Percentiles rank a stretch among this genome's conserved stretches.
Evolutionary conservation across 2,329 filamentous ascomycete genomes (phyloP).

Genomic region (Penicillium aurantiogriseum): DNA sequence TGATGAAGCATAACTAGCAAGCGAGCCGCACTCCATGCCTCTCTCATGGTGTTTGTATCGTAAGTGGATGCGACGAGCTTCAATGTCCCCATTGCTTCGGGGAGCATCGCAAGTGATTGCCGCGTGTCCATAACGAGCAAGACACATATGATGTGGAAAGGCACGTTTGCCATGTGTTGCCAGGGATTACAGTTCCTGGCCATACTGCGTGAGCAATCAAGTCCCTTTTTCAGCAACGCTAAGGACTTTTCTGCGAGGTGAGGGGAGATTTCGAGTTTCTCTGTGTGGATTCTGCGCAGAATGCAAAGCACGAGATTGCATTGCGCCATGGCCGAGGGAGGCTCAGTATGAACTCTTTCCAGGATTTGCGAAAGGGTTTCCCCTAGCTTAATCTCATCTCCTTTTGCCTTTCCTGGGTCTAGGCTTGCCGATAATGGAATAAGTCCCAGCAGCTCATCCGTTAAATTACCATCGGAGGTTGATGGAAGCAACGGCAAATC

Average conservation of each 20-base stretch:
- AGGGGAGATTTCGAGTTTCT: conserved; percentile 46
- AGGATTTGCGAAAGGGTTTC: conserved; percentile 42
- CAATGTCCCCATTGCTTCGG: conserved; percentile 51
- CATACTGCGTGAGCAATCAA: conserved; percentile 49
- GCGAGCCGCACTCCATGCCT: conserved; percentile 53
- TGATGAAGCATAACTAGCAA: conserved; percentile 54
- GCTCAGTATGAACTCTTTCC: conserved; percentile 38
- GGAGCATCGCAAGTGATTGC: conserved; percentile 48
- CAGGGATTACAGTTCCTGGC: conserved; percentile 49
- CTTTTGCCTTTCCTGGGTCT: conserved; percentile 48
- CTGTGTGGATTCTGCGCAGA: conserved; percentile 52
- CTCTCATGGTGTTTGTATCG: conserved; percentile 48
- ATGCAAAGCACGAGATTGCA: conserved; percentile 56
- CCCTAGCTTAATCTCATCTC: conserved; percentile 45
- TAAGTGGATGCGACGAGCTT: conserved; percentile 44
- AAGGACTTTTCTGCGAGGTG: conserved; percentile 48
- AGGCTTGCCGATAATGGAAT: conserved; percentile 53
- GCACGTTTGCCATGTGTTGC: conserved; percentile 60
- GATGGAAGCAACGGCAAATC: conserved; percentile 34
- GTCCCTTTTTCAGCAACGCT: conserved; percentile 42
- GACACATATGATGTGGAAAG: conserved; percentile 57
- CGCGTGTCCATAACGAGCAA: conserved; percentile 55
- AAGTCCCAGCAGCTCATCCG: conserved; percentile 51
- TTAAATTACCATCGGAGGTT: conserved; percentile 46
- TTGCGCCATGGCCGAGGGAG: conserved; percentile 51